Evolutionary conservation across 1,284 basidiomycete genomes (phyloP).

Genomic region (Rhizoctonia solani): DNA sequence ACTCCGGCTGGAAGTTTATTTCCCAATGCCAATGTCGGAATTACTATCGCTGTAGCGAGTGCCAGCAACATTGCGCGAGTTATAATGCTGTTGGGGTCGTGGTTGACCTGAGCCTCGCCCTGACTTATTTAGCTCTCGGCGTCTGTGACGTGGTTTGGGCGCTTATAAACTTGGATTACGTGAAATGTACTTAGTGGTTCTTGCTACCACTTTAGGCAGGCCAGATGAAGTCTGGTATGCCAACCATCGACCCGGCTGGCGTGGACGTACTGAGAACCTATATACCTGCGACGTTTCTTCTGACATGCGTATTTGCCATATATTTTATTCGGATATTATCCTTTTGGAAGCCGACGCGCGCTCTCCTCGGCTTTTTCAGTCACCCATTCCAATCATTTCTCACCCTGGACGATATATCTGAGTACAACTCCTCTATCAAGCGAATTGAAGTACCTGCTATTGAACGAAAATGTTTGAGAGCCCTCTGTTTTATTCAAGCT

Average conservation of each 20-base stretch:
- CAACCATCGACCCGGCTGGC: not conserved
- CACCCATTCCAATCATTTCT: constrained; percentile 39
- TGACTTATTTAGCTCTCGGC: not conserved
- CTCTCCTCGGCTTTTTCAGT: constrained; percentile 20
- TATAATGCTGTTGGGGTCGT: not conserved
- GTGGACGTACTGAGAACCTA: constrained; percentile 8
- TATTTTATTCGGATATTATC: not conserved
- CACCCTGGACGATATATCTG: constrained; percentile 37
- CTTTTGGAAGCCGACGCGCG: constrained; percentile 14
- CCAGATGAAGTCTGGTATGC: constrained; percentile 4
- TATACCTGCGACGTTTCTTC: constrained; percentile 4
- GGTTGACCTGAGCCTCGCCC: not conserved
- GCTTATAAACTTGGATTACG: constrained; percentile 3
- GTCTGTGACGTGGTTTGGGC: constrained; percentile 29
- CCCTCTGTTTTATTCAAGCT: constrained; percentile 29
- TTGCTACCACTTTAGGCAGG: not conserved
- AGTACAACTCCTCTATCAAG: constrained; percentile 34
- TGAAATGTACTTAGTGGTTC: not conserved
- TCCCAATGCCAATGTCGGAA: constrained; percentile 16
- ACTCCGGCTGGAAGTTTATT: constrained; percentile 19
- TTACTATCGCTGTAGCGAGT: constrained; percentile 20
- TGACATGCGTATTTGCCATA: not conserved
- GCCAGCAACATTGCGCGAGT: constrained; percentile 23
- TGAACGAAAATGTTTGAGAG: constrained; percentile 34
- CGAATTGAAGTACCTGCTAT: not conserved